These are phyloP conservation scores for Zasmidium citrigriseum DNA, from an alignment of 2,329 filamentous ascomycete genomes.

Conservation along the genomic window DNA sequence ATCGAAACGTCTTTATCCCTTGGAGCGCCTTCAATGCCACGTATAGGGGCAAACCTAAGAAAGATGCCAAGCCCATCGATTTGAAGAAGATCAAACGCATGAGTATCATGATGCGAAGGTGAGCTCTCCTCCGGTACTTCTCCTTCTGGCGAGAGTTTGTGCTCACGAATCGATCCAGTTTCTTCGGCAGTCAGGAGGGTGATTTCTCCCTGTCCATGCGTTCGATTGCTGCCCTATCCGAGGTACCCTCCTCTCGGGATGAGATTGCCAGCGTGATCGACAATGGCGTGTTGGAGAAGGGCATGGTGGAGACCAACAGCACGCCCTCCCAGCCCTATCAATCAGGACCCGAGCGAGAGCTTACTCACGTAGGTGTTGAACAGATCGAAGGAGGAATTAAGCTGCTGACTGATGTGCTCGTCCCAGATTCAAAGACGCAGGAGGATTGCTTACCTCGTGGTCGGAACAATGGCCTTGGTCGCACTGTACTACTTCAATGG, in stretches of 20 bases:
- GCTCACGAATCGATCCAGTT: conserved; percentile 50
- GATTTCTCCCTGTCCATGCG: conserved; percentile 61
- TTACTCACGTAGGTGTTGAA: background rate
- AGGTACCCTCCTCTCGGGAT: conserved; percentile 19
- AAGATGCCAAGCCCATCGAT: conserved; percentile 62
- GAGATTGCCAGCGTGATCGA: background rate
- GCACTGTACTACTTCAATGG: conserved; percentile 3
- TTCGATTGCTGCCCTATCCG: conserved; percentile 53
- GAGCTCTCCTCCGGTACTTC: conserved; percentile 24
- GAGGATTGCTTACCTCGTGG: conserved; percentile 1
- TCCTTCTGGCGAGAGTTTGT: background rate
- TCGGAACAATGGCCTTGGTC: background rate
- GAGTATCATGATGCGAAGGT: conserved; percentile 82
- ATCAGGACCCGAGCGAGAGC: background rate
- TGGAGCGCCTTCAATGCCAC: conserved; percentile 70
- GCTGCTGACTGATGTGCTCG: conserved; percentile 2
- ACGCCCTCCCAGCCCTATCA: background rate
- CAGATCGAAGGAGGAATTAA: background rate
- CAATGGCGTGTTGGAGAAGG: conserved; percentile 15
- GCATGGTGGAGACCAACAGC: background rate
- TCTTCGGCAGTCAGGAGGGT: conserved; percentile 73
- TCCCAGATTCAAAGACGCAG: background rate
- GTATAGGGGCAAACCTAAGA: conserved; percentile 68
- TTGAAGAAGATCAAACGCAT: conserved; percentile 63
- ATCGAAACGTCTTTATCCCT: conserved; percentile 54